Conservation (phyloP, 2,329 filamentous ascomycete species). For the Trichocomaceae sp. region DNA sequence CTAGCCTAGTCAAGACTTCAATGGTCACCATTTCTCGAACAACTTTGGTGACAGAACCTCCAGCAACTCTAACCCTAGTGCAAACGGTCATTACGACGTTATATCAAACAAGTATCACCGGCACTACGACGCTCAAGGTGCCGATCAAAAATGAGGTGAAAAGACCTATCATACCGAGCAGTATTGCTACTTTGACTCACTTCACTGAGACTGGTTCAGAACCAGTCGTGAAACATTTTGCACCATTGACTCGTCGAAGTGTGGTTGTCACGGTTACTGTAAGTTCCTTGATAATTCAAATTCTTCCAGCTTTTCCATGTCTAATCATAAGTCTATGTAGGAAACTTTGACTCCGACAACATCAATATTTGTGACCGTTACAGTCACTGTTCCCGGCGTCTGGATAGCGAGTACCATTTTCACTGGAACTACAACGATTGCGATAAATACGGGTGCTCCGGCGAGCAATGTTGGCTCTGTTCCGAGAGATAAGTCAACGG, state of each 20-base stretch:
- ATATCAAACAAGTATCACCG: not conserved
- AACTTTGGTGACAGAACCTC: not conserved
- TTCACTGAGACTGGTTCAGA: not conserved
- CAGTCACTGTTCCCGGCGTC: not conserved
- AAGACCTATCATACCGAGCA: not conserved
- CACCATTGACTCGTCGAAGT: not conserved
- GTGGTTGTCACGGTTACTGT: not conserved
- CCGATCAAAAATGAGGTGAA: not conserved
- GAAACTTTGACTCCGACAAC: not conserved
- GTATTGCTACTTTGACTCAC: not conserved
- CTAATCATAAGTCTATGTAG: not conserved
- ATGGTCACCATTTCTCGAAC: not conserved
- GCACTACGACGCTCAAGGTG: not conserved
- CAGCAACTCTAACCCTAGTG: not conserved
- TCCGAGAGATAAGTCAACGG: too few species aligned
- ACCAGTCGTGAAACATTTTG: not conserved
- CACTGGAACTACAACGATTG: not conserved
- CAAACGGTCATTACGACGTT: not conserved
- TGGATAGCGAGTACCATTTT: not conserved
- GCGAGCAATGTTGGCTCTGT: too few species aligned
- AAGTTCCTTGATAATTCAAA: not conserved
- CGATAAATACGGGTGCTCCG: not conserved
- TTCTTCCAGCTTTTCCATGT: not conserved
- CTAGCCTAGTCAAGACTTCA: not conserved
- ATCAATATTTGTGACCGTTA: not conserved